phyloP scores from a whole-genome alignment of 495 filamentous ascomycete genomes.

The Aspergillus sparsus region DNA sequence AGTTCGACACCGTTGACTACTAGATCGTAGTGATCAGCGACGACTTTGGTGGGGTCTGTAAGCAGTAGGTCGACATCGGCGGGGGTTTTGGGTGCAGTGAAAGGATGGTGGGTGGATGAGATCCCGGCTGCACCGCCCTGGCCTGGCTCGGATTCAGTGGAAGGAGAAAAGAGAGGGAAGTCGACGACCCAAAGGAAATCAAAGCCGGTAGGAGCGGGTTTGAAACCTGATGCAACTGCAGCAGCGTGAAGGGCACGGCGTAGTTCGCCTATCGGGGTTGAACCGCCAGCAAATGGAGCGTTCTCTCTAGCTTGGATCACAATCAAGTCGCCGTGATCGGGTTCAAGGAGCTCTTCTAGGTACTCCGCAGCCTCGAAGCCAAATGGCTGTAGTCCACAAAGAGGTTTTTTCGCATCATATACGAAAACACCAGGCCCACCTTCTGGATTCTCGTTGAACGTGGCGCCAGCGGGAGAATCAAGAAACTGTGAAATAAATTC shows the following conservation, averaged over 20 bases:
- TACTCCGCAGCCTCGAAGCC: constrained; percentile 71
- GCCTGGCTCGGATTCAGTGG: constrained; percentile 68
- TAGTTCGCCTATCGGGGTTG: constrained; percentile 76
- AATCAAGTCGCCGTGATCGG: constrained; percentile 72
- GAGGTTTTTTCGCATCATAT: constrained; percentile 65
- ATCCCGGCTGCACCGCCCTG: constrained; percentile 81
- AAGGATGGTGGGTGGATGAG: constrained; percentile 91
- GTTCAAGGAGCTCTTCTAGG: constrained; percentile 52
- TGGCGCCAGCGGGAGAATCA: constrained; percentile 59
- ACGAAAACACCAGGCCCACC: constrained; percentile 78
- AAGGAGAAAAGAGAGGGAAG: constrained; percentile 88
- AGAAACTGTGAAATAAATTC: constrained; percentile 70
- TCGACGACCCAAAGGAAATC: constrained; percentile 80
- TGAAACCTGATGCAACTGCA: constrained; percentile 59
- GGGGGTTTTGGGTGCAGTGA: constrained; percentile 78
- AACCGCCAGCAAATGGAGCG: constrained; percentile 60
- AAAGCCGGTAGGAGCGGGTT: constrained; percentile 57
- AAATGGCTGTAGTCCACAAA: constrained; percentile 71
- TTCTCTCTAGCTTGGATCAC: constrained; percentile 76
- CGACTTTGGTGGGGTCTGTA: constrained; percentile 68
- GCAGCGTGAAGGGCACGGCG: constrained; percentile 68
- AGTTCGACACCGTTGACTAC: constrained; percentile 95
- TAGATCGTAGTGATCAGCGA: constrained; percentile 88
- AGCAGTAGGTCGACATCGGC: constrained; percentile 74
- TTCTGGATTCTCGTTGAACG: constrained; percentile 63